Evolutionary conservation across 2,329 filamentous ascomycete genomes (phyloP), one percentile per base, ranked within the genome.

Genomic region (Sporothrix inflata): DNA sequence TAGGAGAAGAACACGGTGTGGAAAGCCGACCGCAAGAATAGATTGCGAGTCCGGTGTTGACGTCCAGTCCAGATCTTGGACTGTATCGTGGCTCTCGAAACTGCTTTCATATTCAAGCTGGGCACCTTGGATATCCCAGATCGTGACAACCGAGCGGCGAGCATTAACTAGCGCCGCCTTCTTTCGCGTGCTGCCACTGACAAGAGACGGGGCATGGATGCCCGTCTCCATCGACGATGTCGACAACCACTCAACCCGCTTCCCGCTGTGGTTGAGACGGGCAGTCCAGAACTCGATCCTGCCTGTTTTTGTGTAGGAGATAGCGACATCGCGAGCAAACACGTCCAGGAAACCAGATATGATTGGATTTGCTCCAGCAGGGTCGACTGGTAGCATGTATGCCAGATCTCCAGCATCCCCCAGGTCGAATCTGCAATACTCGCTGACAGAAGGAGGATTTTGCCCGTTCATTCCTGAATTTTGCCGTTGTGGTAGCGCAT

Each of bases 1-100:
- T 34, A 97, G 87, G 2, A 98, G 85, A 40, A 97, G 82, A 5
- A 98, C 91, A 72, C 92, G 89, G 75, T 94, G 92, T n/a, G 91
- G 91, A 78, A 97, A 97, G 0, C 94, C 94, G n/a, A 98, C 93
- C 0, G 94, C 93, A 24, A 98, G 84, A 71, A 98, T 94, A 0
- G 93, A 95, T 78, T 97, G 94, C 66, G 90, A 90, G 79, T 97
- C 93, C 0, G 94, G 94, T 0, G 94, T 97, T 3, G 93, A 95
- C 0, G 94, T 95, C 95, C 95, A 98, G 80, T 97, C 94, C 14
- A 98, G 87, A 80, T 97, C 94, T 74, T 91, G 90, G 53, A 98
- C 94, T 6, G 86, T 87, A 76, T 96, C 92, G 73, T 91, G 87
- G 14, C 86, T 85, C 75, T 91, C 87, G 75, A 94, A 96, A 40